These are phyloP conservation scores for Penicillium crustosum DNA, from an alignment of 2,329 filamentous ascomycete genomes.

Conservation along the genomic window DNA sequence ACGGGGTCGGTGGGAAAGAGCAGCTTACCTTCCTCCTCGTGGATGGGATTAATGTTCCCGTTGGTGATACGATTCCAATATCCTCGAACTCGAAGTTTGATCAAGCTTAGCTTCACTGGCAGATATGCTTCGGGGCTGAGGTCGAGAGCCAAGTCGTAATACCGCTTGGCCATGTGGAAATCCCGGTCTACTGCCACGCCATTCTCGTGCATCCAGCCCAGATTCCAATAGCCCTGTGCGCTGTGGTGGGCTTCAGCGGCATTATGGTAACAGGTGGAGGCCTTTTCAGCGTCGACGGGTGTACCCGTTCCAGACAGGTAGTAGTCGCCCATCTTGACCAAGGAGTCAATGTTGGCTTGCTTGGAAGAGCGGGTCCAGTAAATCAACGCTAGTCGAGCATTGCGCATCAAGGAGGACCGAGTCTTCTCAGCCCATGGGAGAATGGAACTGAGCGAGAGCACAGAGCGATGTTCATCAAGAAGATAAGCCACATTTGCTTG, in stretches of 20 bases:
- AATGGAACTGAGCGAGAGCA: constrained; percentile 57
- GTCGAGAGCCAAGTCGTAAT: constrained; percentile 88
- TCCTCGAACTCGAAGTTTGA: constrained; percentile 80
- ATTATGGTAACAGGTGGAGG: constrained; percentile 86
- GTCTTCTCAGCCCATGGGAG: constrained; percentile 48
- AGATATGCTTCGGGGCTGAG: constrained; percentile 93
- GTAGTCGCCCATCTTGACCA: constrained; percentile 98
- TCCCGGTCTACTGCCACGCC: constrained; percentile 90
- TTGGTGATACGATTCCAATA: constrained; percentile 93
- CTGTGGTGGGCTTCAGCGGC: constrained; percentile 89
- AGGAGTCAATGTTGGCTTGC: constrained; percentile 87
- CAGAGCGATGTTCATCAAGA: constrained; percentile 70
- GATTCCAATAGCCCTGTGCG: constrained; percentile 92
- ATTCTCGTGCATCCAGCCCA: constrained; percentile 99
- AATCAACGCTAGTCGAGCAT: constrained; percentile 71
- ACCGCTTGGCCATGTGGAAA: constrained; percentile 93
- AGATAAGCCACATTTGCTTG: constrained; percentile 89
- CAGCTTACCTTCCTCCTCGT: constrained; percentile 75
- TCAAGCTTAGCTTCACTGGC: constrained; percentile 81
- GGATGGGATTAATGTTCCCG: constrained; percentile 88
- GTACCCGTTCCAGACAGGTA: constrained; percentile 82
- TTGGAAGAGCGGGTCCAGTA: constrained; percentile 95
- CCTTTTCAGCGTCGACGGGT: constrained; percentile 72
- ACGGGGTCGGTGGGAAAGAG: constrained; percentile 10
- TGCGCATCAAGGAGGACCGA: constrained; percentile 51